Base-by-base conservation (phyloP, 2,329 filamentous ascomycete species). In the Herpotrichia juniperi region DNA sequence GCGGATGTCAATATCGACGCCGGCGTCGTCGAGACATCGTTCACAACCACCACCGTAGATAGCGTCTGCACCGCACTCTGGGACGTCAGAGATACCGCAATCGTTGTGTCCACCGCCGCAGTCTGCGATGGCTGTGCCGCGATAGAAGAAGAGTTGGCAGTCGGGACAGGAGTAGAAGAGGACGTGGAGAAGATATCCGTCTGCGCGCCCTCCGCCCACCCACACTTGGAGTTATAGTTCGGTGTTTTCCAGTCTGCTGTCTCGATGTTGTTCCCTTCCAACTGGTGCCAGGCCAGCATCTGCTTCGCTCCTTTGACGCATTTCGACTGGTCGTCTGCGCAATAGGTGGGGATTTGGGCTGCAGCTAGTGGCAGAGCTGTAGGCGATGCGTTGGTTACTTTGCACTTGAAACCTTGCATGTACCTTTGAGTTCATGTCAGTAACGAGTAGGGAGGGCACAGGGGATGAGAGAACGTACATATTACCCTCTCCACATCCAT, bases 321-420 rank as follows among this genome's bases (percentile, higher is more conserved):
- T 40, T 76, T 74, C 30, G 63, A 70, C 11, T 58, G 52, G 30
- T 79, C 70, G 16, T 75, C 72, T 4, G 62, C 69, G 61, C 79
- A 82, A 59, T 75, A 78, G 0, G 73, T 71, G 0, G 79, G 74
- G 1, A 71, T 54, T 53, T 76, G 68, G 3, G 78, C 75, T 12
- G 68, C 58, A 19, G 76, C 78, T n/a, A 81, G 64, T 4, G 62
- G 70, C 7, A 6, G 9, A 34, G 68, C 73, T 16, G 72, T 75
- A 1, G 76, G 77, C 5, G 68, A 75, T 12, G 75, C 75, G 19
- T 71, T 72, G 1, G 76, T 79, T 37, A 81, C 78, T 14, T 76
- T 78, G 67, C 79, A 82, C 39, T 76, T 76, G 60, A 76, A 78
- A 42, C 77, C 78, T 51, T 79, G 75, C 80, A 82, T 82, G 56